Percentiles rank a stretch among this genome's conserved stretches.
Conservation (phyloP, 768 basidiomycete genomes). For the Cytidiella melzeri region DNA sequence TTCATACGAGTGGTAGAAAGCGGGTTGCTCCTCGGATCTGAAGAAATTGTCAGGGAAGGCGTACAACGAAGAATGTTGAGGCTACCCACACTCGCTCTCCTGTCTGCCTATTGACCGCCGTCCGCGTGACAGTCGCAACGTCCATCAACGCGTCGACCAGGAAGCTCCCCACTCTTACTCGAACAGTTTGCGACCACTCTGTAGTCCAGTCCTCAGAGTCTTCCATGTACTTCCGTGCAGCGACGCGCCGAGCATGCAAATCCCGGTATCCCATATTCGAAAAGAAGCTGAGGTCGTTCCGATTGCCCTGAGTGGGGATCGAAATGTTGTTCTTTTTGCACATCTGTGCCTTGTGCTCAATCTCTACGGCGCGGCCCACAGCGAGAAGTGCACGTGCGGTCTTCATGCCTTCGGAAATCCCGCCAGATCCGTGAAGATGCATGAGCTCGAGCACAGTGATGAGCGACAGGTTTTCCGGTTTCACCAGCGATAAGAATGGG, state of each 20-base stretch:
- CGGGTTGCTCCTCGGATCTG: conserved; percentile 77
- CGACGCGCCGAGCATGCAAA: conserved; percentile 58
- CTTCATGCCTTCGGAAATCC: conserved; percentile 84
- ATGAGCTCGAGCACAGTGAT: conserved; percentile 88
- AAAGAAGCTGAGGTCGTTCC: conserved; percentile 42
- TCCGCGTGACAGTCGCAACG: conserved; percentile 68
- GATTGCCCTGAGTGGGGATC: conserved; percentile 18
- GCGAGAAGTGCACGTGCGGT: conserved; percentile 73
- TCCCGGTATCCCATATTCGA: conserved; percentile 52
- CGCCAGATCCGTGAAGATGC: conserved; percentile 71
- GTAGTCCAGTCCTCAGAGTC: conserved; percentile 71
- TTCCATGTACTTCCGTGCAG: conserved; percentile 56
- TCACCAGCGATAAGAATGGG: conserved; percentile 73
- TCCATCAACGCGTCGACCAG: conserved; percentile 83
- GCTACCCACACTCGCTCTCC: conserved; percentile 53
- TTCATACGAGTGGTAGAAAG: conserved; percentile 89
- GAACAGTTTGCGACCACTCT: conserved; percentile 73
- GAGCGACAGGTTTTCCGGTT: conserved; percentile 73
- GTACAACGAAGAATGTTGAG: background rate
- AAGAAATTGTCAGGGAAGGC: no score
- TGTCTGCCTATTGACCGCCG: conserved; percentile 48
- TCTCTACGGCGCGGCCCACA: conserved; percentile 81
- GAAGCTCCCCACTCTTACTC: conserved; percentile 76
- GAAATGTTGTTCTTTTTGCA: conserved; percentile 57
- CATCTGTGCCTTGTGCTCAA: conserved; percentile 84